Evolutionary conservation across 768 basidiomycete species (phyloP).

Genomic region (Clavaria fumosa): DNA sequence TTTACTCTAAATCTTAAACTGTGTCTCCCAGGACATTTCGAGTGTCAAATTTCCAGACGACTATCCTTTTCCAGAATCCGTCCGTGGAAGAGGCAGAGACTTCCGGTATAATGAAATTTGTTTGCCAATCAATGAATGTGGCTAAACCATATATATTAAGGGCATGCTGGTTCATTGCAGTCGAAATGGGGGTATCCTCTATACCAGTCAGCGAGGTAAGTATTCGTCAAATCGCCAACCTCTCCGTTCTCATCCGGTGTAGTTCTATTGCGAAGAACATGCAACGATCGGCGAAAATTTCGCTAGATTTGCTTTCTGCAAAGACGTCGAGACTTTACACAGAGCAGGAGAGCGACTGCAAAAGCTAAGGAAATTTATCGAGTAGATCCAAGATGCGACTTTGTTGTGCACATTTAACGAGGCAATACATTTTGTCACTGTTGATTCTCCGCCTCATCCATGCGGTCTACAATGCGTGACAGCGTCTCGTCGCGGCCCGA

Average conservation of each 20-base stretch:
- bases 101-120: too few species aligned
- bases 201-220: conserved; percentile 91
- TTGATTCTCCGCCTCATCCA: conserved; percentile 19
- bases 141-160: too few species aligned
- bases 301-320: conserved; percentile 89
- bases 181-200: conserved; percentile 79
- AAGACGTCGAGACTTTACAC: conserved; percentile 74
- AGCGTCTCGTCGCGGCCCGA: conserved; percentile 36
- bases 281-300: conserved; percentile 74
- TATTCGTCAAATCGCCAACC: conserved; percentile 3
- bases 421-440: neutral
- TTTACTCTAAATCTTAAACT: conserved; percentile 7
- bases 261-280: conserved; percentile 93
- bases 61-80: conserved; percentile 64
- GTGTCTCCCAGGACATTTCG: conserved; percentile 48
- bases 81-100: conserved; percentile 71
- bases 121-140: too few species aligned
- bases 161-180: conserved; percentile 91
- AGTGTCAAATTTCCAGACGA: conserved; percentile 65
- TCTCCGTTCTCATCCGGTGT: conserved; percentile 6
- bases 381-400: too few species aligned
- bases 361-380: conserved; percentile 50
- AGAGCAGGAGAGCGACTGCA: conserved; percentile 74
- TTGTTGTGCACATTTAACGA: too few species aligned
- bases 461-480: conserved; percentile 55